Evolutionary conservation across 2,329 filamentous ascomycete species (phyloP), one percentile per base, ranked within the genome.

Genomic region (Fusarium sp.): DNA sequence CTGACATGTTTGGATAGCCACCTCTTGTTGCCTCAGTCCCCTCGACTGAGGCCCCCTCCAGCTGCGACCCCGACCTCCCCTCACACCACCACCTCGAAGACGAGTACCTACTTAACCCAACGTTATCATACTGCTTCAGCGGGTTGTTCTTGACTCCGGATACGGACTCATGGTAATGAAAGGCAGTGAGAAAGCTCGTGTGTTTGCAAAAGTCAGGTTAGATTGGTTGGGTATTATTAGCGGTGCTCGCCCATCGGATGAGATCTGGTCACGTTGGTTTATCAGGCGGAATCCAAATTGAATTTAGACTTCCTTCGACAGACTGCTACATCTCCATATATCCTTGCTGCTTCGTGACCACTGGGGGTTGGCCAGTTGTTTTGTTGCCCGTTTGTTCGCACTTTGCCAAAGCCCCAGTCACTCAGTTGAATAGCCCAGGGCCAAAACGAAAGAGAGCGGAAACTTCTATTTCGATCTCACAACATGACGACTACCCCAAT

Each of bases 131-230:
- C 38, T 39, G 11, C 18, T 39, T 39, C 38, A 31, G 31, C 31
- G 31, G 4, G 31, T 14, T 4, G 17, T 11, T 5, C 7, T 45
- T 26, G 24, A 26, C 24, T 45, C 24, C 1, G 13, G 18, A 26
- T 3, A 26, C 5, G 24, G 2, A 4, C 11, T 9, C 13, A 7
- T 7, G 13, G 4, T 13, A 2, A 5, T 13, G 7, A 14, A 5
- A 26, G 11, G 3, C 10, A 6, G 17, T 45, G 24, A 17, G 15
- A 4, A 9, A 45, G 24, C 12, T n/a, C 5, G 17, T 13, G 17
- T 20, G 1, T 26, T 26, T 26, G 42, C 7, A 26, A 22, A 26
- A 13, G 2, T n/a, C 11, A 4, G 17, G 3, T 13, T 45, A 12
- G 5, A 13, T 24, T 42, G 7, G 0, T 14, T 26, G 11, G 11